These are phyloP conservation scores for Nakaseomyces delphensis DNA, from an alignment of 1,139 yeast species.

Conservation along the genomic window DNA sequence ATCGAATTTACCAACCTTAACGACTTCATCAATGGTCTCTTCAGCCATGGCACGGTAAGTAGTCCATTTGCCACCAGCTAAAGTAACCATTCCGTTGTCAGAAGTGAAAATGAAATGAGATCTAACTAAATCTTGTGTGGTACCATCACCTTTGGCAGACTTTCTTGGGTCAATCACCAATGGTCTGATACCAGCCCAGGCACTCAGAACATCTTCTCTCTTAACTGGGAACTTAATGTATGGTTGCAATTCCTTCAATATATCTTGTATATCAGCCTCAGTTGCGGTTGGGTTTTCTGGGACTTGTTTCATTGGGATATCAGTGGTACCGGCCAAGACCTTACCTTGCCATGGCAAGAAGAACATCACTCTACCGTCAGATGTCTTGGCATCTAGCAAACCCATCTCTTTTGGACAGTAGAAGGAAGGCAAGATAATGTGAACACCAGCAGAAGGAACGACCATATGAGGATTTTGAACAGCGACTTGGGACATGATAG, in stretches of 20 bases:
- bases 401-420: constrained; percentile 88
- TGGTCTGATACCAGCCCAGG: constrained; percentile 97
- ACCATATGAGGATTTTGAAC: constrained; percentile 57
- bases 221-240: constrained; percentile 83
- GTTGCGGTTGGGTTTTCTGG: constrained; percentile 79
- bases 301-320: constrained; percentile 65
- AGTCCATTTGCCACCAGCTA: constrained; percentile 98
- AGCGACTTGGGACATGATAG: constrained; percentile 21
- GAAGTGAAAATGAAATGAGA: constrained; percentile 74
- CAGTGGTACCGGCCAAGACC: constrained; percentile 94
- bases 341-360: constrained; percentile 98
- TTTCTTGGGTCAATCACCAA: constrained; percentile 79
- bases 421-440: constrained; percentile 83
- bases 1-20: constrained; percentile 39
- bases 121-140: constrained; percentile 81
- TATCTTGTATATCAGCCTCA: constrained; percentile 85
- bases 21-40: constrained; percentile 76
- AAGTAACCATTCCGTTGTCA: constrained; percentile 69
- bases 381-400: constrained; percentile 79
- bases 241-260: constrained; percentile 78
- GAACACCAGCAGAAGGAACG: constrained; percentile 88
- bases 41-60: constrained; percentile 97
- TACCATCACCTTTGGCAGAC: constrained; percentile 36
- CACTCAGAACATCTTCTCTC: constrained; percentile 84
- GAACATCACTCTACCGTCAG: constrained; percentile 95